phyloP scores from a whole-genome alignment of 2,329 filamentous ascomycete genomes.

The Phialocephala subalpina region DNA sequence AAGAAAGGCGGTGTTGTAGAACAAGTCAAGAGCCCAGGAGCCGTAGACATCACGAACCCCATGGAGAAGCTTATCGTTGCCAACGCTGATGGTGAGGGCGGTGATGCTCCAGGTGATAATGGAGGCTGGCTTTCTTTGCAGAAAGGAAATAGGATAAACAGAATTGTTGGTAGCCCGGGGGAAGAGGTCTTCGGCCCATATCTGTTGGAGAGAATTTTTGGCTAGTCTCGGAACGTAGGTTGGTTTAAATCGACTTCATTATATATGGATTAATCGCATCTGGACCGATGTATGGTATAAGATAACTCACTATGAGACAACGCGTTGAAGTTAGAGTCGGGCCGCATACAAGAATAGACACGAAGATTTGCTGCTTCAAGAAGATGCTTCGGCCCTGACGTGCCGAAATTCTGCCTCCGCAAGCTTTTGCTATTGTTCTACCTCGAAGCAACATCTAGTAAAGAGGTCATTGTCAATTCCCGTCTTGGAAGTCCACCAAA shows the following conservation, averaged over 20 bases:
- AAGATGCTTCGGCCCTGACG: background rate
- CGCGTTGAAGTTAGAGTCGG: background rate
- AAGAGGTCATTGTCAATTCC: background rate
- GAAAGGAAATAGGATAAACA: slow-evolving; percentile 81
- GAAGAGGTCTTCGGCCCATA: slow-evolving; percentile 70
- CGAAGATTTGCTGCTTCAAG: background rate
- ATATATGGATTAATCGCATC: background rate
- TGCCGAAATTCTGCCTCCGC: background rate
- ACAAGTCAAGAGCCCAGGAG: slow-evolving; percentile 43
- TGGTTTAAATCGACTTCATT: background rate
- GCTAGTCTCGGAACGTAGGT: slow-evolving; percentile 21
- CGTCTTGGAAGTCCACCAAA: background rate
- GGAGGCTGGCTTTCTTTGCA: slow-evolving; percentile 76
- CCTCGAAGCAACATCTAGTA: background rate
- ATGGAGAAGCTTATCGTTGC: slow-evolving; percentile 48
- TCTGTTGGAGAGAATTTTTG: slow-evolving; percentile 66
- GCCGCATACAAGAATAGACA: background rate
- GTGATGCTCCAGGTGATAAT: slow-evolving; percentile 73
- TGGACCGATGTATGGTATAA: background rate
- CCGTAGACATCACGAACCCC: slow-evolving; percentile 46
- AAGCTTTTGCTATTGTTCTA: background rate
- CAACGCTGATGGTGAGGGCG: slow-evolving; percentile 54
- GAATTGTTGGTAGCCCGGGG: slow-evolving; percentile 76
- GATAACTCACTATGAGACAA: background rate
- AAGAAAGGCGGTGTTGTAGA: slow-evolving; percentile 55